Evolutionary conservation across 306 rosid species (phyloP), one percentile per base, ranked within the genome.

Genomic region (Carpinus viminea): DNA sequence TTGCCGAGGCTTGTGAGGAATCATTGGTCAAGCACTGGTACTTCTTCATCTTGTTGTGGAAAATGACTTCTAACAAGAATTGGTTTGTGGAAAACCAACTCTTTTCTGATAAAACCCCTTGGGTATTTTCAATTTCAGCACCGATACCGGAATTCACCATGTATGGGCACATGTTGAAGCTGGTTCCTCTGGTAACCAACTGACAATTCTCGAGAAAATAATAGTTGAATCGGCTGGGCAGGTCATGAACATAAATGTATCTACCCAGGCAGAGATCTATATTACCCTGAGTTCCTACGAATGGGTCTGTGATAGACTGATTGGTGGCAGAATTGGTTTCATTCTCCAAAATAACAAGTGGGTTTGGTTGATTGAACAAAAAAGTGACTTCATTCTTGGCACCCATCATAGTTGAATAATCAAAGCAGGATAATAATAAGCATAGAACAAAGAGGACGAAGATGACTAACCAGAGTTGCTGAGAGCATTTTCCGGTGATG

Each of bases 31-130:
- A 83, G 78, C 98, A 95, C 28, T 65, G 21, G 43, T 95, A 91
- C 5, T 38, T 81, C 28, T 15, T 92, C 91, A 95, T 91, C 79
- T 79, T 88, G 81, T 86, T 84, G 68, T 95, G 98, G 71, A 95
- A 95, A 69, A 92, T 95, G 2, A 95, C 85, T 57, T 95, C 98
- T n/a, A 95, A 46, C 75, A 83, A 48, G 80, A 92, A 95, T 72
- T 92, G 98, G 80, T 92, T 92, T 2, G 98, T 95, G 45, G 78
- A 86, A 84, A 85, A 91, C 91, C 97, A 92, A 55, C 80, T 85
- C 24, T n/a, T 16, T 75, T 82, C 84, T 4, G 84, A 68, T 31
- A 94, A 76, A 83, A 87, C 69, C 17, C 83, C 88, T 48, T 31
- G 66, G 59, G 86, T 24, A 54, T 86, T 68, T 1, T 70, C 41